These are phyloP conservation scores for Xylariales sp. DNA, from an alignment of 2,329 filamentous ascomycete genomes.

Conservation along the genomic window DNA sequence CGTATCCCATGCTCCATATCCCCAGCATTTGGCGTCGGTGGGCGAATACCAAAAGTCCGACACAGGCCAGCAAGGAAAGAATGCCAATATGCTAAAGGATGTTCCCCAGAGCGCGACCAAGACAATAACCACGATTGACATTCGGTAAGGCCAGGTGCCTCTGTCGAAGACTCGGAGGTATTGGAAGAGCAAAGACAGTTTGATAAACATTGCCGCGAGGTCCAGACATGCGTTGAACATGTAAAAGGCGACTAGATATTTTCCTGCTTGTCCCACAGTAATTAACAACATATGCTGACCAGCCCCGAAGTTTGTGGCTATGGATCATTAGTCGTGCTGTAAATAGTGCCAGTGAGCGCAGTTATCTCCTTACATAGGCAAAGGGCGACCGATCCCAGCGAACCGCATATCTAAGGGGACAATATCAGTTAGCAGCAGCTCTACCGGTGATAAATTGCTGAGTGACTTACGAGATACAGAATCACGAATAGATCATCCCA, in stretches of 20 bases:
- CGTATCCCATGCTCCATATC: slow-evolving; percentile 13
- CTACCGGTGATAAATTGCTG: not conserved
- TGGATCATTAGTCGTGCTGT: too few species aligned
- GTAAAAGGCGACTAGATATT: slow-evolving; percentile 8
- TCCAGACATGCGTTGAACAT: slow-evolving; percentile 9
- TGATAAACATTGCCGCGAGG: slow-evolving; percentile 26
- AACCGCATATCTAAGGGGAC: slow-evolving; percentile 15
- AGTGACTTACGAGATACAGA: slow-evolving; percentile 21
- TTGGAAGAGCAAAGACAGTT: slow-evolving; percentile 30
- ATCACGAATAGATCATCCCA: slow-evolving; percentile 32
- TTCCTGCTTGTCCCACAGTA: slow-evolving; percentile 3
- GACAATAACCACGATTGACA: slow-evolving; percentile 19
- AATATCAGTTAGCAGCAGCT: slow-evolving; percentile 7
- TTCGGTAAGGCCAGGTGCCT: slow-evolving; percentile 12
- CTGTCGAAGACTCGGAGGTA: slow-evolving; percentile 30
- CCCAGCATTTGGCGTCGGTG: slow-evolving; percentile 10
- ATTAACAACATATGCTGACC: slow-evolving; percentile 8
- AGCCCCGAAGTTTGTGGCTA: slow-evolving; percentile 6
- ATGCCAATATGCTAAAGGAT: slow-evolving; percentile 22
- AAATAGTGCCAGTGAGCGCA: too few species aligned
- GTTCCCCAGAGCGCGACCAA: slow-evolving; percentile 23
- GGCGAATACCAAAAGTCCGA: slow-evolving; percentile 24
- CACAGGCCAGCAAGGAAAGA: slow-evolving; percentile 26
- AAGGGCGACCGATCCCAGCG: slow-evolving; percentile 18
- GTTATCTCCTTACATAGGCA: slow-evolving; percentile 1